Evolutionary conservation across 345 rosid species (phyloP).

Genomic region (Camelina neglecta): DNA sequence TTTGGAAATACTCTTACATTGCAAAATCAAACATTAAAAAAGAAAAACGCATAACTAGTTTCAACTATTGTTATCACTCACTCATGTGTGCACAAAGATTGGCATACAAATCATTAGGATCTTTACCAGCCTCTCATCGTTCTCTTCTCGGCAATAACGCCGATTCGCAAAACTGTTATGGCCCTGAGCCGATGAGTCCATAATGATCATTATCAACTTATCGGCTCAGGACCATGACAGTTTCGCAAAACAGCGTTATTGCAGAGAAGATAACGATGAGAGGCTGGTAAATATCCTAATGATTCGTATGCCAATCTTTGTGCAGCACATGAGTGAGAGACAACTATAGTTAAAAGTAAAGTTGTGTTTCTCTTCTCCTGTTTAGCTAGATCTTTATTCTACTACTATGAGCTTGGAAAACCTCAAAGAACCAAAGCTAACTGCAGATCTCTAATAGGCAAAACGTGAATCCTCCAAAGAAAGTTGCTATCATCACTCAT

Average conservation of each 20-base stretch:
- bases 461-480: background rate
- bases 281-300: background rate
- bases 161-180: background rate
- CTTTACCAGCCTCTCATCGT: background rate
- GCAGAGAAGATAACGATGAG: background rate
- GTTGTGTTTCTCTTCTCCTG: background rate
- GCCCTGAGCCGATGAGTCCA: background rate
- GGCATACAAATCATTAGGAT: background rate
- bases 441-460: background rate
- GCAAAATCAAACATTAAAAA: too few relatives aligned
- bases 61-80: background rate
- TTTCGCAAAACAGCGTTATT: background rate
- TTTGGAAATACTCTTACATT: background rate
- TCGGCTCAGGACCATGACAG: background rate
- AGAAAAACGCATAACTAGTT: background rate
- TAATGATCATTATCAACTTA: too few relatives aligned
- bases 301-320: background rate
- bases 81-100: background rate
- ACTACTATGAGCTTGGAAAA: background rate
- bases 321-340: background rate
- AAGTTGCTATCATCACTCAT: background rate
- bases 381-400: too few relatives aligned
- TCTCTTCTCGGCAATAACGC: background rate
- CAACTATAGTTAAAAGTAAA: too few relatives aligned
- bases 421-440: background rate